Base-by-base conservation (phyloP, 805 yeast species). In the Kodamaea lidongshanica region DNA sequence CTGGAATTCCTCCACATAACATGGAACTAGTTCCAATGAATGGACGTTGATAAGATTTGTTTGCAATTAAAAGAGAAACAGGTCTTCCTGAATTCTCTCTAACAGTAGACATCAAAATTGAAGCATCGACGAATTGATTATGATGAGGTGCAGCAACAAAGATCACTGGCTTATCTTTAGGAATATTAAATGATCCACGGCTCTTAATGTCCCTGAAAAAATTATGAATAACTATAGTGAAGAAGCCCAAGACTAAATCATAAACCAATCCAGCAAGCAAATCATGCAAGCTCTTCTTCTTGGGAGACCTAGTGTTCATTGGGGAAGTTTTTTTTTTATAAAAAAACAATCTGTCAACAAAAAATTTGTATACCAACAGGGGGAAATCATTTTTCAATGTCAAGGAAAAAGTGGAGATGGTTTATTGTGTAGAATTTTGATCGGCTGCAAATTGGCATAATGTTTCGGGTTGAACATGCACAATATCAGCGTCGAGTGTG, bases 141-240 rank as follows among this genome's bases (percentile, higher is more conserved):
- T 57, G 65, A 40, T 63, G 69, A 2, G 69, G 69, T 2, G 65
- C 69, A 33, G 61, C 53, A 7, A 61, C 69, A 34, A 62, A 59
- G 12, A 63, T 45, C 12, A 60, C 52, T 1, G 67, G 56, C 5
- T 67, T 68, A 10, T 33, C 28, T 17, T 42, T 47, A 20, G 69
- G 67, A 23, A 63, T 52, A 34, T 62, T 48, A 45, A 57, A 59
- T 4, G 62, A 39, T 6, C 68, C 68, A 18, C 67, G 32, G 20
- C 54, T 41, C 25, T 51, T 50, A 32, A 63, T 56, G 29, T 63
- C 69, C 24, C 68, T 40, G 50, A 63, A 63, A 30, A 61, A 63
- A 3, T 66, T 61, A 35, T 58, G 61, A 32, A 58, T 47, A 19
- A 61, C 52, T 12, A 53, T 35, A 31, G 48, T 50, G 40, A 59